Base-by-base conservation (phyloP, 306 rosid species). In the Parietaria judaica region DNA sequence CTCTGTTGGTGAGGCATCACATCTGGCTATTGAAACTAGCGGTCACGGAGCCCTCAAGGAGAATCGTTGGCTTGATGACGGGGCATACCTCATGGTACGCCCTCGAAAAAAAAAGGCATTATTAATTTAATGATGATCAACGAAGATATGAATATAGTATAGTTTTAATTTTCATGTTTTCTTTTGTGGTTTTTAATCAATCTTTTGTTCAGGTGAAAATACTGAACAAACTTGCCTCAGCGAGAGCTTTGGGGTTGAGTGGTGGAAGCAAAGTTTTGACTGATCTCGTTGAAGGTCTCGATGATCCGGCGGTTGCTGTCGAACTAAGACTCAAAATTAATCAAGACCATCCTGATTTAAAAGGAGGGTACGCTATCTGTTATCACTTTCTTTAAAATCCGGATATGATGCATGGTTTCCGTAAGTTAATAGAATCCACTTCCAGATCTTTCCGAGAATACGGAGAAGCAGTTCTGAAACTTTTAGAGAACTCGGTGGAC, bases 11-110 rank as follows among this genome's bases (percentile, higher is more conserved):
- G 92, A 88, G 84, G 98, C 88, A 63, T 91, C 96, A 23, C 95
- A 91, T 83, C 70, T 91, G 74, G 96, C 98, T 63, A 88, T 91
- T 76, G 98, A 91, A 79, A 91, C 98, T 56, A 91, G 98, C 77
- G 98, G 98, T 36, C 98, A 88, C 72, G 98, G 98, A 71, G 98
- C 98, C 73, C 95, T 91, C 46, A 91, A 88, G 86, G 98, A 91
- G 85, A 91, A 91, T 69, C 84, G 80, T 70, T 91, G 98, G 98
- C 96, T 91, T 70, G 98, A 91, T 51, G 96, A 91, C 72, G 98
- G 98, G 44, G 98, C 98, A 58, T 91, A 88, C 80, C 80, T 82
- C 81, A 91, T 91, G 96, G 98, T 91, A 89, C 61, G 76, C 39
- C 48, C 74, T 76, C 45, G 14, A 49, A 31, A 15, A 41, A 50